These are phyloP conservation scores for Aspergillus persii DNA, from an alignment of 2,329 filamentous ascomycete genomes.

Conservation along the genomic window DNA sequence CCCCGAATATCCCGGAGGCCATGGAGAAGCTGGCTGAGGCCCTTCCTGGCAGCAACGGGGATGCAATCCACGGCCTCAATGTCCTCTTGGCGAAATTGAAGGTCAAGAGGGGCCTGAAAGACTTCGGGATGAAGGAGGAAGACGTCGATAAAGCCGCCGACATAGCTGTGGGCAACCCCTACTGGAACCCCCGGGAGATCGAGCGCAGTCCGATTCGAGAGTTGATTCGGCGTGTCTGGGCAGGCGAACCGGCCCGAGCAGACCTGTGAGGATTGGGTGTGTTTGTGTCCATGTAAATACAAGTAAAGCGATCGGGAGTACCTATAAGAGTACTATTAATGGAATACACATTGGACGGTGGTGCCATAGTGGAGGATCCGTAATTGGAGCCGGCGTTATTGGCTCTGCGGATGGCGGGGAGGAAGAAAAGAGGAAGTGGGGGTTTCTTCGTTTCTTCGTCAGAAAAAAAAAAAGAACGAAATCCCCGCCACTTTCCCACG, in stretches of 20 bases:
- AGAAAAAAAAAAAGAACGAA: constrained; percentile 15
- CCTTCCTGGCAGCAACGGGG: constrained; percentile 57
- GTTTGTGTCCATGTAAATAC: not conserved
- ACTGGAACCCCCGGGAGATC: constrained; percentile 58
- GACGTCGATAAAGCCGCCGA: constrained; percentile 61
- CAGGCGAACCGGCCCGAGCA: constrained; percentile 56
- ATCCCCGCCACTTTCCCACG: constrained; percentile 14
- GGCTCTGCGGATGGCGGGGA: constrained; percentile 28
- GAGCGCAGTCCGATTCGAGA: constrained; percentile 54
- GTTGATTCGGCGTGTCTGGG: constrained; percentile 59
- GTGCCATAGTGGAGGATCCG: not conserved
- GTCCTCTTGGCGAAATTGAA: constrained; percentile 52
- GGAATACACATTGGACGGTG: not conserved
- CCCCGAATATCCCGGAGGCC: constrained; percentile 52
- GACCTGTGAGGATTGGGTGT: constrained; percentile 42
- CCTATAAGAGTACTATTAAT: too few species aligned
- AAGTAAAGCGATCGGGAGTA: not conserved
- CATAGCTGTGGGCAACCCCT: constrained; percentile 58
- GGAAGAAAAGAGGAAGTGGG: constrained; percentile 27
- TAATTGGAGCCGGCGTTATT: constrained; percentile 9
- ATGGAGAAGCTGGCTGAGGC: constrained; percentile 54
- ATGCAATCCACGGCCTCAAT: constrained; percentile 59
- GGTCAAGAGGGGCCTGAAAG: constrained; percentile 54
- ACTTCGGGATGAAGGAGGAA: constrained; percentile 59
- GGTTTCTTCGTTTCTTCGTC: constrained; percentile 15